phyloP scores from a whole-genome alignment of 257 asterid species.

The Echites panduratus region DNA sequence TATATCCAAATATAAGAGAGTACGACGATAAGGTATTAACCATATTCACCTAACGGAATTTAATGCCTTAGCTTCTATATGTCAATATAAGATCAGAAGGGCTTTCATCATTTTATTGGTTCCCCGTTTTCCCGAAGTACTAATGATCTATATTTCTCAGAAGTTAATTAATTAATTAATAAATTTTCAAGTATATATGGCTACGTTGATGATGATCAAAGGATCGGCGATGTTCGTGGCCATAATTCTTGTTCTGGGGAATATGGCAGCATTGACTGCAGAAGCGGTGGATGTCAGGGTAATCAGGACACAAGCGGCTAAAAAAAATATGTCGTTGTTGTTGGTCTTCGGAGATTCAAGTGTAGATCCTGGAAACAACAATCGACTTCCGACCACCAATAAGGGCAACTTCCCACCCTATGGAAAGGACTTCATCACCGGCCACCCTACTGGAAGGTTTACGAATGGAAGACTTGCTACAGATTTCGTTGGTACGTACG shows the following conservation, averaged over 20 bases:
- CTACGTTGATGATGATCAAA: background rate
- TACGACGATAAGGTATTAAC: background rate
- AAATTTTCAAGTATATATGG: too few species aligned
- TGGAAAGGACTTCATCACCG: conserved; percentile 34
- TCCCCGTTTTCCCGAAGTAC: too few species aligned
- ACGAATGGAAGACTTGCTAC: conserved; percentile 46
- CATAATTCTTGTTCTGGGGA: conserved; percentile 6
- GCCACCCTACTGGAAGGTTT: conserved; percentile 44
- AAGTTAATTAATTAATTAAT: too few species aligned
- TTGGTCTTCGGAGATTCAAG: conserved; percentile 58
- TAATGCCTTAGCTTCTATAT: background rate
- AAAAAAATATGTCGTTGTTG: conserved; percentile 34
- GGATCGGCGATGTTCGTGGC: background rate
- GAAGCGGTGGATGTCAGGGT: conserved; percentile 16
- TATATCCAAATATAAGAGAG: too few species aligned
- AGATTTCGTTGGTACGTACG: conserved; percentile 48
- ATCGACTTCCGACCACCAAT: conserved; percentile 21
- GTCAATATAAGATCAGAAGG: background rate
- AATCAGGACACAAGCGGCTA: conserved; percentile 28
- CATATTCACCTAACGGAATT: background rate
- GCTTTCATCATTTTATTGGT: background rate
- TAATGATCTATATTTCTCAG: too few species aligned
- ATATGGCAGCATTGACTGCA: conserved; percentile 2
- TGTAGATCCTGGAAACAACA: conserved; percentile 59
- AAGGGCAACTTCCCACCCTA: conserved; percentile 44